These are phyloP conservation scores for Fraxinus ornus DNA, from an alignment of 305 asterid species.

Conservation along the genomic window DNA sequence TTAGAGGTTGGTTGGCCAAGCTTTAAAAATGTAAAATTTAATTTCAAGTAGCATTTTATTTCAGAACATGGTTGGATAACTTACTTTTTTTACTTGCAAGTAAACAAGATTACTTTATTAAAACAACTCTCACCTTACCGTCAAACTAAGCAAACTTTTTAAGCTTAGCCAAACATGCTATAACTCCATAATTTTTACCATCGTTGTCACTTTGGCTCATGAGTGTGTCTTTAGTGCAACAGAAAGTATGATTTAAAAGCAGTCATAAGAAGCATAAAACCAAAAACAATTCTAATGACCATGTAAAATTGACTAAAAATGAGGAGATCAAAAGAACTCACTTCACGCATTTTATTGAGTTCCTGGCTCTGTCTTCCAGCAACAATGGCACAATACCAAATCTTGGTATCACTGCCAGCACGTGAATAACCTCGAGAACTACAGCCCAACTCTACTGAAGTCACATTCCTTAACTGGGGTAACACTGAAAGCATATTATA, in stretches of 20 bases:
- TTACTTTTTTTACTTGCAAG: background rate
- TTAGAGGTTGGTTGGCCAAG: background rate
- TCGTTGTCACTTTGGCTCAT: background rate
- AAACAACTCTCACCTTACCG: background rate
- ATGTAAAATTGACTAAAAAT: slow-evolving; percentile 7
- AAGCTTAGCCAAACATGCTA: background rate
- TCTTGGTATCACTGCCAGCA: slow-evolving; percentile 69
- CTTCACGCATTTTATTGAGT: slow-evolving; percentile 91
- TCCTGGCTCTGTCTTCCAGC: slow-evolving; percentile 91
- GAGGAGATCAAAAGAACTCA: slow-evolving; percentile 37
- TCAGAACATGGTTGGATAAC: background rate
- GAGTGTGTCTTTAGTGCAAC: background rate
- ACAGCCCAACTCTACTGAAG: slow-evolving; percentile 87
- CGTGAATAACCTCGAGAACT: slow-evolving; percentile 84
- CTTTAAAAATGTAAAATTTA: background rate
- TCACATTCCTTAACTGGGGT: slow-evolving; percentile 86
- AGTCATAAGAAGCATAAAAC: background rate
- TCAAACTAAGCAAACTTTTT: background rate
- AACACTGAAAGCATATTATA: slow-evolving; percentile 61
- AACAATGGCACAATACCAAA: slow-evolving; percentile 94
- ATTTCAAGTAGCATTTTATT: background rate
- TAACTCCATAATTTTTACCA: background rate
- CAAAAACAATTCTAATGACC: slow-evolving; percentile 5
- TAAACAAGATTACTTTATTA: background rate
- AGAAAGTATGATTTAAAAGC: background rate